These are phyloP conservation scores for Scleroderma bovista DNA, from an alignment of 768 basidiomycete species.

Conservation along the genomic window DNA sequence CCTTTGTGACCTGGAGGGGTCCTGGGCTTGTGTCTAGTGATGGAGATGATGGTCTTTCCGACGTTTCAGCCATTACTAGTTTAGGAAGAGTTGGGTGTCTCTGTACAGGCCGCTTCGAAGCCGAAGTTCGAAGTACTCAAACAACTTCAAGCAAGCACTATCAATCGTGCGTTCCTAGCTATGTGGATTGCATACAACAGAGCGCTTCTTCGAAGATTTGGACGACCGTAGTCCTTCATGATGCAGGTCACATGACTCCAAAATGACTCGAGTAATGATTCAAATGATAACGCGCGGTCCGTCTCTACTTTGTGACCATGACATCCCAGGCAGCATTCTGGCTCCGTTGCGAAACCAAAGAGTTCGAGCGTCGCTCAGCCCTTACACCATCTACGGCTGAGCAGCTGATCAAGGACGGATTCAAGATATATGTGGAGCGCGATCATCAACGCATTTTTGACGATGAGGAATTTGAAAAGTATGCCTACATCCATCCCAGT, in stretches of 20 bases:
- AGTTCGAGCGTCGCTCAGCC: constrained; percentile 88
- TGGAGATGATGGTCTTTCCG: neutral
- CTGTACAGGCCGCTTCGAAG: no score
- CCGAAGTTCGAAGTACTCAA: no score
- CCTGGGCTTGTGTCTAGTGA: neutral
- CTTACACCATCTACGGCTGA: constrained; percentile 90
- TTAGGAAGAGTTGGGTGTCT: no score
- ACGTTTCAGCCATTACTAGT: constrained; percentile 1
- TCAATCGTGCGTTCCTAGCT: no score
- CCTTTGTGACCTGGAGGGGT: neutral
- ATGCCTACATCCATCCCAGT: constrained; percentile 29
- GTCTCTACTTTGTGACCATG: neutral
- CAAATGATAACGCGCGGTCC: neutral
- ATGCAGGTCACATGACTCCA: neutral
- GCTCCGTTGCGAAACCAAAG: constrained; percentile 97
- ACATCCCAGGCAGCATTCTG: constrained; percentile 44
- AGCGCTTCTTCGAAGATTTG: no score
- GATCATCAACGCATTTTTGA: constrained; percentile 94
- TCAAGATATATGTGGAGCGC: constrained; percentile 86
- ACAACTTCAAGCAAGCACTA: no score
- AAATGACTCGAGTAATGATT: neutral
- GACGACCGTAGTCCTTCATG: neutral
- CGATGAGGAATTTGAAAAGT: constrained; percentile 91
- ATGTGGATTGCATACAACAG: no score
- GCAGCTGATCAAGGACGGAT: constrained; percentile 82